A percentile compares a stretch with the other conserved stretches of the same genome.
These are phyloP conservation scores for Ceriops zippeliana DNA, from an alignment of 345 rosid genomes.

Conservation along the genomic window DNA sequence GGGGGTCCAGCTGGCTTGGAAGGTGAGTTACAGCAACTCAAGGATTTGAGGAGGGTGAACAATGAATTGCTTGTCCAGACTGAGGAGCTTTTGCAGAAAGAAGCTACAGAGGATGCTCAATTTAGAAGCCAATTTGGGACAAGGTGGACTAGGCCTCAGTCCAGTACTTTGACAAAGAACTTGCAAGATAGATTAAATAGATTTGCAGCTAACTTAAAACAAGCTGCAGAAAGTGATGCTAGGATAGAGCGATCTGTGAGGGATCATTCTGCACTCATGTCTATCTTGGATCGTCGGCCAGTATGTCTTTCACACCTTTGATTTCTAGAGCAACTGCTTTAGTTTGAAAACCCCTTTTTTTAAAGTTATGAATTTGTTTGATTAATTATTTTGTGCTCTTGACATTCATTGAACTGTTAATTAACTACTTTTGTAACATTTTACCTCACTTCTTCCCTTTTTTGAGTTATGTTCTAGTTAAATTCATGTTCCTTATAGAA, in stretches of 20 bases:
- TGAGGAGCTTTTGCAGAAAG: conserved; percentile 95
- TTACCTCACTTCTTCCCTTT: too few species aligned
- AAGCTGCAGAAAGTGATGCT: conserved; percentile 94
- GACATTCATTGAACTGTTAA: too few species aligned
- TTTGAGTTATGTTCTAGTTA: too few species aligned
- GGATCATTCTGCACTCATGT: conserved; percentile 76
- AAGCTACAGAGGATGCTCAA: conserved; percentile 88
- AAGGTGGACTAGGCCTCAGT: conserved; percentile 99
- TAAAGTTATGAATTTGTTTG: too few species aligned
- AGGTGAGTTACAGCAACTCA: conserved; percentile 86
- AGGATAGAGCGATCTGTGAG: conserved; percentile 90
- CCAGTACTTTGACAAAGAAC: conserved; percentile 91
- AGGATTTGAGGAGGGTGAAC: conserved; percentile 88
- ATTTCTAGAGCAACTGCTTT: too few species aligned
- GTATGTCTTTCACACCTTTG: conserved; percentile 37
- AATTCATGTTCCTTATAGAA: too few species aligned
- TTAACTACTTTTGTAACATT: too few species aligned
- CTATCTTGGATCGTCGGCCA: conserved; percentile 84
- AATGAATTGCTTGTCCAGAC: conserved; percentile 88
- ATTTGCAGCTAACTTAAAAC: conserved; percentile 93
- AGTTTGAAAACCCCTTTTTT: too few species aligned
- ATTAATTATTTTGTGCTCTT: too few species aligned
- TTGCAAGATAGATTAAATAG: conserved; percentile 90
- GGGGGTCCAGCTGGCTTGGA: conserved; percentile 94
- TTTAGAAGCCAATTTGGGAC: conserved; percentile 96